These are phyloP conservation scores for Ophiostoma sp. DNA, from an alignment of 2,329 filamentous ascomycete genomes.

Conservation along the genomic window DNA sequence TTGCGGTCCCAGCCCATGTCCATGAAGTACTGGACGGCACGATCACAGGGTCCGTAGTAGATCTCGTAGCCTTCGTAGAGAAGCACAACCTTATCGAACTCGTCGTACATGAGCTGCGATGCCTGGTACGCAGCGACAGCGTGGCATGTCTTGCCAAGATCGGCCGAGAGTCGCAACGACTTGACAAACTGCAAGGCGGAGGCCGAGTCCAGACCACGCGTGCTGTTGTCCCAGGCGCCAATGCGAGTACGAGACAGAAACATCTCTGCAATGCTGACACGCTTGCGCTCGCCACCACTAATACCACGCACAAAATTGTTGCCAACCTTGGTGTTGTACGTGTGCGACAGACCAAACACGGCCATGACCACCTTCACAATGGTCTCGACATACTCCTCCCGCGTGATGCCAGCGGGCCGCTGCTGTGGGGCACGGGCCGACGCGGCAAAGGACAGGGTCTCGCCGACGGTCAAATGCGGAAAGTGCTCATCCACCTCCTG, in stretches of 20 bases:
- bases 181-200: slow-evolving; percentile 67
- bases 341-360: slow-evolving; percentile 73
- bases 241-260: slow-evolving; percentile 54
- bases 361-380: slow-evolving; percentile 71
- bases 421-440: slow-evolving; percentile 61
- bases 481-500: slow-evolving; percentile 83
- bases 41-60: slow-evolving; percentile 62
- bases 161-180: slow-evolving; percentile 60
- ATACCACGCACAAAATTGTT: slow-evolving; percentile 65
- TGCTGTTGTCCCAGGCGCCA: slow-evolving; percentile 68
- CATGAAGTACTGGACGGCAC: slow-evolving; percentile 65
- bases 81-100: slow-evolving; percentile 72
- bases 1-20: slow-evolving; percentile 66
- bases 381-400: slow-evolving; percentile 49
- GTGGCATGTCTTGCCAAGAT: slow-evolving; percentile 62
- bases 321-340: slow-evolving; percentile 69
- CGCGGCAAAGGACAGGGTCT: slow-evolving; percentile 77
- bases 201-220: slow-evolving; percentile 63
- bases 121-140: slow-evolving; percentile 68
- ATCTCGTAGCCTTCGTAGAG: slow-evolving; percentile 68
- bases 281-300: slow-evolving; percentile 67
- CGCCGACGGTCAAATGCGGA: slow-evolving; percentile 72
- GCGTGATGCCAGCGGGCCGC: slow-evolving; percentile 50
- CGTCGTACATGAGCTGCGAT: slow-evolving; percentile 59
- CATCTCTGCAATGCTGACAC: slow-evolving; percentile 74